Evolutionary conservation across 106 monocot genomes (phyloP).

Genomic region (Allium sativum): DNA sequence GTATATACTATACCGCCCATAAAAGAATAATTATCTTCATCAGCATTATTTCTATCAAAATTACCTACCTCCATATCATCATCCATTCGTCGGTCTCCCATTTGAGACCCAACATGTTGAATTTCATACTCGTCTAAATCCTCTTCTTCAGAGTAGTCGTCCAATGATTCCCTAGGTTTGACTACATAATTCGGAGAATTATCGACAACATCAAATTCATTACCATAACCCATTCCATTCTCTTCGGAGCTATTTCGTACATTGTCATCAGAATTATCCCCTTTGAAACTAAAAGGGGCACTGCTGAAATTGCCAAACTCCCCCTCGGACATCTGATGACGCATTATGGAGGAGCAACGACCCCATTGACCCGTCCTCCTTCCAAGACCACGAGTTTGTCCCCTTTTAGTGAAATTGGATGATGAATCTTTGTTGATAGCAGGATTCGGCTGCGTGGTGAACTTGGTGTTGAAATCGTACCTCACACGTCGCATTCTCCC

Average conservation of each 20-base stretch:
- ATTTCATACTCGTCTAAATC: conserved; percentile 18
- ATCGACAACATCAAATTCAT: conserved; percentile 31
- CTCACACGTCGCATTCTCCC: conserved; percentile 12
- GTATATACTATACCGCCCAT: not conserved
- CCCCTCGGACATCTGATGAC: conserved; percentile 29
- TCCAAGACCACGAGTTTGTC: too few relatives aligned
- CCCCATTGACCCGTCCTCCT: conserved; percentile 11
- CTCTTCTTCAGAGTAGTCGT: conserved; percentile 41
- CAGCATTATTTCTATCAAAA: conserved; percentile 41
- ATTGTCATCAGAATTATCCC: conserved; percentile 15
- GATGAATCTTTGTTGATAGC: conserved; percentile 17
- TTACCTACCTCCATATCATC: conserved; percentile 34
- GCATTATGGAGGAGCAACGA: conserved; percentile 47
- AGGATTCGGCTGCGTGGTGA: conserved; percentile 31
- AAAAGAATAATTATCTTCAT: conserved; percentile 43
- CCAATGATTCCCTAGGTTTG: conserved; percentile 10
- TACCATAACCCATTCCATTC: conserved; percentile 41
- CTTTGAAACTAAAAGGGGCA: not conserved
- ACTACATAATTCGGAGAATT: not conserved
- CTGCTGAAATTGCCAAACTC: conserved; percentile 30
- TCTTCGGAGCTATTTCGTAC: conserved; percentile 51
- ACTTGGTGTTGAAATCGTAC: conserved; percentile 35
- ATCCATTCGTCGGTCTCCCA: conserved; percentile 9
- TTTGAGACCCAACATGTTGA: conserved; percentile 24
- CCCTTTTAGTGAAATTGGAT: too few relatives aligned